Base-by-base conservation (phyloP, 73 alveolate species). In the Paramecium caudatum region DNA sequence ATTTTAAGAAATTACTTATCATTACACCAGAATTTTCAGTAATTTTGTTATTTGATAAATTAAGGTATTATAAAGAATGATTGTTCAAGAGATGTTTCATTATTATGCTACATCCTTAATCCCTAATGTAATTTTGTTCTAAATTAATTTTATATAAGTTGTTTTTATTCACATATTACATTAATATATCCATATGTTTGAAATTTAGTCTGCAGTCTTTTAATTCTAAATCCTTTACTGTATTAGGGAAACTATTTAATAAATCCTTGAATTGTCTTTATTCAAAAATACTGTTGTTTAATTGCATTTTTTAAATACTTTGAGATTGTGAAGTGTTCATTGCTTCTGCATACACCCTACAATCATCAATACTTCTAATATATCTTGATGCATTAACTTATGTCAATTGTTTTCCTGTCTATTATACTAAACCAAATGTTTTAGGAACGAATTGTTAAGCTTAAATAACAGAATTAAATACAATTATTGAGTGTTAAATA, bases 351-450 rank as follows among this genome's bases (percentile, higher is more conserved):
- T 55, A 55, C 0, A 55, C 80, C 13, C n/a, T 21, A 5, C 80
- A 55, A 55, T 55, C 80, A 23, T 21, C 45, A 21, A 55, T 55
- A 8, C 46, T 55, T 23, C 80, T 55, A 5, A 55, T 13, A 23
- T 55, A 55, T 23, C 80, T 55, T 19, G 80, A 55, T 55, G 80
- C 80, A 55, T 55, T 55, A 10, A 55, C 80, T 55, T 55, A 21
- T 10, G 32, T 55, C 8, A 55, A 23, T 55, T 4, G 45, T 27
- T 19, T 74, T 39, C 47, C 43, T 3, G 25, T 41, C 36, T 21
- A n/a, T 9, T 45, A 17, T 27, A 74, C 62, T 74, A 74, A 74
- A 7, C 88, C 88, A 23, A 37, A 45, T 13, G 69, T 74, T 74
- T 74, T 74, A 2, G 88, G 88, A 21, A 74, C 83, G 1, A n/a